Conservation (phyloP, 1,284 basidiomycete species). For the Lignosus rhinocerotis region DNA sequence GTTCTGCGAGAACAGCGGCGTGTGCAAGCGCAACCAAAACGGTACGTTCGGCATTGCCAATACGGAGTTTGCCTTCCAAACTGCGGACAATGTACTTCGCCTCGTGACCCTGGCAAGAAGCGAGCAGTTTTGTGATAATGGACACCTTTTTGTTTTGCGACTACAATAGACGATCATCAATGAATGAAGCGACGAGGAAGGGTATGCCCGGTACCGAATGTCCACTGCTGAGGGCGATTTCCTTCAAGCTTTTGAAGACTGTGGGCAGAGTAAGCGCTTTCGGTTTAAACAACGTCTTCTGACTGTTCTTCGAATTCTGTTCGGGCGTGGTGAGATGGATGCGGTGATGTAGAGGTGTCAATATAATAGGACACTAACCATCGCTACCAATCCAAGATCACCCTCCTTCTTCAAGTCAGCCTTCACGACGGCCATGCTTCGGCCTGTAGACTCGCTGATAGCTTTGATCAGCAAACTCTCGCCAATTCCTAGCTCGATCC, state of each 20-base stretch:
- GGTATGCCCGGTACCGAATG: constrained; percentile 61
- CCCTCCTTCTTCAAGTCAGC: constrained; percentile 93
- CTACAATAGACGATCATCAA: constrained; percentile 38
- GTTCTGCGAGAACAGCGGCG: constrained; percentile 79
- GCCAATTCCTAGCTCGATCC: constrained; percentile 95
- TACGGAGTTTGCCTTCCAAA: constrained; percentile 95
- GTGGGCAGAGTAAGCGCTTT: constrained; percentile 87
- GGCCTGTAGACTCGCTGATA: constrained; percentile 92
- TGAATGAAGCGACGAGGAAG: not conserved
- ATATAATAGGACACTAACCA: constrained; percentile 49
- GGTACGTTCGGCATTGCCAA: constrained; percentile 95
- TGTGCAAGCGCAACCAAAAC: constrained; percentile 88
- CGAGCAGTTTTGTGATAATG: constrained; percentile 93
- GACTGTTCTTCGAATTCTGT: constrained; percentile 90
- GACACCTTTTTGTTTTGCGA: constrained; percentile 95
- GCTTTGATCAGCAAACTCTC: constrained; percentile 95
- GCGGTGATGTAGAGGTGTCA: not conserved
- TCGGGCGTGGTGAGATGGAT: not conserved
- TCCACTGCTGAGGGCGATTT: constrained; percentile 85
- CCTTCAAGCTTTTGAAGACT: constrained; percentile 85
- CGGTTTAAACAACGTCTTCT: constrained; percentile 94
- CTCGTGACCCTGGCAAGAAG: constrained; percentile 85
- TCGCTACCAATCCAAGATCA: constrained; percentile 94
- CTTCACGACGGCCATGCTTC: constrained; percentile 83
- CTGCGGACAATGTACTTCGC: constrained; percentile 97